Base-by-base conservation (phyloP, 2,329 filamentous ascomycete species). In the Hypomyces rosellus region DNA sequence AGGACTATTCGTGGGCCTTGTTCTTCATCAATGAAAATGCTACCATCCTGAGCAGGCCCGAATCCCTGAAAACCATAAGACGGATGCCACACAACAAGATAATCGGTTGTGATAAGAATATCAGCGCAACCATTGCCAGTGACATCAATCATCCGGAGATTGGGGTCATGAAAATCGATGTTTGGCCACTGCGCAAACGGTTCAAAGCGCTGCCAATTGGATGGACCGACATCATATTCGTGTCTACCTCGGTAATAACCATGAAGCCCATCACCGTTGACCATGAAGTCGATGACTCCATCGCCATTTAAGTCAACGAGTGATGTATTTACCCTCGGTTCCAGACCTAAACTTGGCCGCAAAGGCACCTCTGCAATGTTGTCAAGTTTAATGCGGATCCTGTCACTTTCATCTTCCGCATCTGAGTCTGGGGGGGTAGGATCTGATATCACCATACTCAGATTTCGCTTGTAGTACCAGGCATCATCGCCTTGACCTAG, bases 121-220 rank as follows among this genome's bases (percentile, higher is more conserved):
- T 65, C 65, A 45, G 49, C 49, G 11, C 48, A 34, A 11, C 54
- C 54, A 45, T 56, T 47, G n/a, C 54, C 54, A 13, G 49, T 56
- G 5, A 56, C 43, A 30, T 56, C 54, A 18, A 56, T 46, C 14
- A 50, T 34, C 34, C 49, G 46, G 18, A 49, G 3, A 46, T 46
- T 22, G 48, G 30, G 42, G 2, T 46, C 41, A 16, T 53, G 43
- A 25, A 30, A 15, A 38, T 18, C 40, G 12, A 49, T 38, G 11
- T 25, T 46, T 15, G 18, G 51, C 48, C 15, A 25, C 7, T 9
- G 18, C 9, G 40, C 6, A 14, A 42, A 20, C 3, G 40, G 16
- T 22, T 18, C 20, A 11, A 18, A 42, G 20, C 16, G 25, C 13
- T 11, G n/a, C 40, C 40, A 42, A 3, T 8, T 30, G 25, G 9